phyloP scores from a whole-genome alignment of 2,329 filamentous ascomycete genomes.

The Cladosporium sphaerospermum region DNA sequence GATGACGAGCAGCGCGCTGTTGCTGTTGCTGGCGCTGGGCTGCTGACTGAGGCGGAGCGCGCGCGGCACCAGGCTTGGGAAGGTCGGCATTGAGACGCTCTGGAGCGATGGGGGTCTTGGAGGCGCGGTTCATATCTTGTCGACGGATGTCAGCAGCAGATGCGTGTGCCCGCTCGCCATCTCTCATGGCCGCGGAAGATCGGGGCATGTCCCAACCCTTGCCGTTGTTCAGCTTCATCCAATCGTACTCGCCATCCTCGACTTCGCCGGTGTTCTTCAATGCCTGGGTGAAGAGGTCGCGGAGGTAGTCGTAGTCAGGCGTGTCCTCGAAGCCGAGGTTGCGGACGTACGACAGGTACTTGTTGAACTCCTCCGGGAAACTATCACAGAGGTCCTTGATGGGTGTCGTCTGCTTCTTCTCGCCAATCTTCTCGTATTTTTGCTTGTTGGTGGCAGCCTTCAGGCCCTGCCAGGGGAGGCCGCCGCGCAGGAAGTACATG shows the following conservation, averaged over 20 bases:
- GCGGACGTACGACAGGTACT: conserved; percentile 93
- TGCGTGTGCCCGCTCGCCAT: conserved; percentile 59
- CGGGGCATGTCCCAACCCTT: conserved; percentile 84
- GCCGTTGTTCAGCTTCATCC: conserved; percentile 95
- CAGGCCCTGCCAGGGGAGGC: conserved; percentile 61
- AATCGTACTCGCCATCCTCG: conserved; percentile 98
- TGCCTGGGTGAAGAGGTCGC: conserved; percentile 92
- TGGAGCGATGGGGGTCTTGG: conserved; percentile 44
- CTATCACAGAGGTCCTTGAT: conserved; percentile 97
- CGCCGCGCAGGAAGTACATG: conserved; percentile 63
- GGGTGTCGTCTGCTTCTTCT: conserved; percentile 97
- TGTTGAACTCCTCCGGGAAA: conserved; percentile 96
- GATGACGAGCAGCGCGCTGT: conserved; percentile 20
- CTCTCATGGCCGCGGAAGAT: conserved; percentile 8
- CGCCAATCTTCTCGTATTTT: conserved; percentile 99
- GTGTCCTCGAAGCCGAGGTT: conserved; percentile 98
- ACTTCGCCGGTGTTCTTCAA: conserved; percentile 91
- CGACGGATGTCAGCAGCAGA: conserved; percentile 67
- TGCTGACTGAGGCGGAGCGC: conserved; percentile 67
- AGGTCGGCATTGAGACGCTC: conserved; percentile 44
- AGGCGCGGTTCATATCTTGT: conserved; percentile 57
- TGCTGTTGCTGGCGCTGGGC: conserved; percentile 49
- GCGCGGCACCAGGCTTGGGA: conserved; percentile 57
- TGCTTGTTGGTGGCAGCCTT: conserved; percentile 76
- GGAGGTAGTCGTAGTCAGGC: conserved; percentile 95